phyloP scores from a whole-genome alignment of 2,329 filamentous ascomycete genomes.

The Trichoderma sp. region DNA sequence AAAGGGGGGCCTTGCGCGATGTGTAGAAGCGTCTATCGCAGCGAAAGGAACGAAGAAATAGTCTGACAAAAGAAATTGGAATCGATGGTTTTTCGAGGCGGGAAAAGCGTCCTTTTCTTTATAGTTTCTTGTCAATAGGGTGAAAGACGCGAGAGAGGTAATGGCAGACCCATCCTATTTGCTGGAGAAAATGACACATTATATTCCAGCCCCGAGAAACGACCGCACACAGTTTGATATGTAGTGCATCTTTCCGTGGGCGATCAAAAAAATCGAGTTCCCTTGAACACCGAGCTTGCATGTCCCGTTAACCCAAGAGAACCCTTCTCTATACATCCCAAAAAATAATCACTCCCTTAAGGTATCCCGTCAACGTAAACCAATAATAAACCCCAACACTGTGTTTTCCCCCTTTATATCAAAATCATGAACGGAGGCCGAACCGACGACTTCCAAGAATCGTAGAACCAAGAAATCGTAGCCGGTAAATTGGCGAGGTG shows the following conservation, averaged over 20 bases:
- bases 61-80: conserved; percentile 20
- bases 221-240: conserved; percentile 17
- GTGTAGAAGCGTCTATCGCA: not conserved
- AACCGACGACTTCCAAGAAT: conserved; percentile 40
- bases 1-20: conserved; percentile 16
- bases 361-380: conserved; percentile 26
- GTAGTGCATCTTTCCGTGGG: conserved; percentile 18
- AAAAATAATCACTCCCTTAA: conserved; percentile 27
- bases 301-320: conserved; percentile 37
- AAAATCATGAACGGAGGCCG: conserved; percentile 39
- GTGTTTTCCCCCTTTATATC: conserved; percentile 25
- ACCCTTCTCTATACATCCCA: conserved; percentile 36
- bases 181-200: conserved; percentile 32
- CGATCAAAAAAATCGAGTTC: conserved; percentile 20
- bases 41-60: conserved; percentile 18
- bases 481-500: conserved; percentile 37
- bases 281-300: conserved; percentile 29
- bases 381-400: conserved; percentile 32
- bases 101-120: conserved; percentile 26
- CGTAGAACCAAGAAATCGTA: conserved; percentile 36
- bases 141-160: conserved; percentile 24
- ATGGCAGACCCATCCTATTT: conserved; percentile 30
- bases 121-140: conserved; percentile 22
- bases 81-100: conserved; percentile 24
- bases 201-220: conserved; percentile 28